Conservation (phyloP, 1,139 yeast species). For the Debaryomyces robertsiae region DNA sequence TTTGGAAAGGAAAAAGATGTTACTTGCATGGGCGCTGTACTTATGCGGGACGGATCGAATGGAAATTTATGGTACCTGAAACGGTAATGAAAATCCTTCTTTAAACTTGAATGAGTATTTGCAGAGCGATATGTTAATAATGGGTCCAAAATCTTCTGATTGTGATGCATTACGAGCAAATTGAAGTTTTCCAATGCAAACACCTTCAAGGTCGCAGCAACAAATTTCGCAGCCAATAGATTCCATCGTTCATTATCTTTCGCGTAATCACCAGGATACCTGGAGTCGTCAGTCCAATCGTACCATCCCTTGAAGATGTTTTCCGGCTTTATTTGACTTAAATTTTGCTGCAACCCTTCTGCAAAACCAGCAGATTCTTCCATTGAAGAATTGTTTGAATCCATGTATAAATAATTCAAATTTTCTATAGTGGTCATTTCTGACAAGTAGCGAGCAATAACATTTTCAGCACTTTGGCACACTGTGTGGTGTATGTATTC, state of each 20-base stretch:
- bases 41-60: constrained; percentile 14
- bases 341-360: constrained; percentile 35
- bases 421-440: constrained; percentile 49
- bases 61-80: constrained; percentile 20
- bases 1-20: constrained; percentile 11
- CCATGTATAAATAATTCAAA: constrained; percentile 45
- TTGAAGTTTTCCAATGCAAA: constrained; percentile 31
- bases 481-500: constrained; percentile 21
- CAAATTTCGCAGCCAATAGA: constrained; percentile 23
- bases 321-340: constrained; percentile 25
- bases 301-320: constrained; percentile 43
- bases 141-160: background rate
- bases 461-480: constrained; percentile 1
- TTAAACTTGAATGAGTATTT: background rate
- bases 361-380: constrained; percentile 48
- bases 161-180: constrained; percentile 14
- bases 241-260: constrained; percentile 5
- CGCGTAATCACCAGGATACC: constrained; percentile 41
- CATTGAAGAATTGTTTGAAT: constrained; percentile 34
- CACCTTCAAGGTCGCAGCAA: constrained; percentile 25
- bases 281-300: constrained; percentile 29
- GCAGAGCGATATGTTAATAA: background rate
- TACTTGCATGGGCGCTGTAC: background rate
- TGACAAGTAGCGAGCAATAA: constrained; percentile 30
- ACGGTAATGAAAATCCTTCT: constrained; percentile 20